Evolutionary conservation across 306 rosid genomes (phyloP).

Genomic region (Cicer bijugum): DNA sequence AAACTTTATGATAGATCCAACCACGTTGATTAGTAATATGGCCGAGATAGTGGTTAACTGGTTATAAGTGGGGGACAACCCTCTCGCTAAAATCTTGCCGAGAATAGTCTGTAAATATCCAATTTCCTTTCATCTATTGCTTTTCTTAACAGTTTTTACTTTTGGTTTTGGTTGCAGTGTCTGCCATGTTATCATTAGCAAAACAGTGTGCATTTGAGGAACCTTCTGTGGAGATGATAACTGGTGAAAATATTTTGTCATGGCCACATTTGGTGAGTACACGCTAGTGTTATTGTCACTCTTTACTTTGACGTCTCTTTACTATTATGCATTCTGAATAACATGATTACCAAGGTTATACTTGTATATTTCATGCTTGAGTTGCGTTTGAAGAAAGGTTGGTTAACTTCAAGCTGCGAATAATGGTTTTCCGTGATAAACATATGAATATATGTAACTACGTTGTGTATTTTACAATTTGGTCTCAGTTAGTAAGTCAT

Average conservation of each 20-base stretch:
- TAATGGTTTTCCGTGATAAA: conserved; percentile 30
- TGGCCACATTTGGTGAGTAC: conserved; percentile 95
- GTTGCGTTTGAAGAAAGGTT: conserved; percentile 35
- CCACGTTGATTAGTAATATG: too few relatives aligned
- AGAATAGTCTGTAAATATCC: conserved; percentile 2
- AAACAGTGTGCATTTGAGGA: conserved; percentile 99
- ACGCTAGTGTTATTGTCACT: conserved; percentile 10
- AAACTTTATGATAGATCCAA: neutral
- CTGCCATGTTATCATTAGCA: conserved; percentile 93
- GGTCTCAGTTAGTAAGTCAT: neutral
- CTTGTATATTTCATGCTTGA: conserved; percentile 23
- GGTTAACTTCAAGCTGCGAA: conserved; percentile 4
- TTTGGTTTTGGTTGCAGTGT: conserved; percentile 68
- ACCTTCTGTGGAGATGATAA: conserved; percentile 90
- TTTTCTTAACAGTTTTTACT: conserved; percentile 16
- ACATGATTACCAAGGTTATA: conserved; percentile 20
- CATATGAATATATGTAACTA: neutral
- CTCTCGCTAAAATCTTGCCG: neutral
- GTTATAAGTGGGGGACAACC: neutral
- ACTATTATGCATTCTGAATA: conserved; percentile 22
- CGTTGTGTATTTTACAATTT: neutral
- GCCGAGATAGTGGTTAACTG: too few relatives aligned
- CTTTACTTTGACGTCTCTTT: conserved; percentile 26
- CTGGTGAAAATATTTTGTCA: conserved; percentile 92
- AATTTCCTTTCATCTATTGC: conserved; percentile 20